A percentile compares a stretch with the other conserved stretches of the same genome.
These are phyloP conservation scores for Medicago lupulina DNA, from an alignment of 306 rosid genomes.

Conservation along the genomic window DNA sequence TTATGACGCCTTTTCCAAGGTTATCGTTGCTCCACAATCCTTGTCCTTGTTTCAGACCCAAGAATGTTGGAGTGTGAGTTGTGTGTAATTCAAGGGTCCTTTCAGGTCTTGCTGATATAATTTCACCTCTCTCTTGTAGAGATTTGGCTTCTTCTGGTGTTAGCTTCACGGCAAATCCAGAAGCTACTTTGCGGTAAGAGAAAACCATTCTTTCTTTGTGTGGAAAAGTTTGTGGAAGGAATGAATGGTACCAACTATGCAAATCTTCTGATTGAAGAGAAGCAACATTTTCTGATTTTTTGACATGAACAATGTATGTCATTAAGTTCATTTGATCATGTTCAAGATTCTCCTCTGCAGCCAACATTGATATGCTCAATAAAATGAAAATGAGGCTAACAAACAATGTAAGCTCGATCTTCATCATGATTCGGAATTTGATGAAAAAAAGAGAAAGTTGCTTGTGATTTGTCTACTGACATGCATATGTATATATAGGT, in stretches of 20 bases:
- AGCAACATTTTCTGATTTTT: constrained; percentile 38
- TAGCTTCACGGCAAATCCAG: constrained; percentile 68
- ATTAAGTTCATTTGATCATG: constrained; percentile 1
- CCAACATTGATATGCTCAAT: constrained; percentile 8
- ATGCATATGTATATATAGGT: constrained; percentile 35
- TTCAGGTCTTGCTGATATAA: constrained; percentile 55
- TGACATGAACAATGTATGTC: constrained; percentile 62
- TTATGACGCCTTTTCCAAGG: constrained; percentile 61
- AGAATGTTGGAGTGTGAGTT: constrained; percentile 64
- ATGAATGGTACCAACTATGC: constrained; percentile 58
- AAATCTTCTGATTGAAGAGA: constrained; percentile 50
- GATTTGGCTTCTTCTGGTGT: constrained; percentile 59
- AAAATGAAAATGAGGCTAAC: constrained; percentile 43
- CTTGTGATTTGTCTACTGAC: constrained; percentile 2
- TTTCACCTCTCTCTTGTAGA: constrained; percentile 51
- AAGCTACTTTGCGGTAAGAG: constrained; percentile 55
- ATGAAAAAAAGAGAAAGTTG: not conserved
- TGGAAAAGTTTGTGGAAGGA: constrained; percentile 47
- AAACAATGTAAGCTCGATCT: constrained; percentile 36
- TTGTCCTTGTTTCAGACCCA: constrained; percentile 53
- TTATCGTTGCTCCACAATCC: constrained; percentile 72
- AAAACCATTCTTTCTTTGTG: constrained; percentile 43
- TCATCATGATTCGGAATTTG: constrained; percentile 45
- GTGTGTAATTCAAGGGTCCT: constrained; percentile 57
- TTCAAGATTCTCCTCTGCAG: not conserved